Evolutionary conservation across 805 yeast genomes (phyloP).

Genomic region (Candida montana): DNA sequence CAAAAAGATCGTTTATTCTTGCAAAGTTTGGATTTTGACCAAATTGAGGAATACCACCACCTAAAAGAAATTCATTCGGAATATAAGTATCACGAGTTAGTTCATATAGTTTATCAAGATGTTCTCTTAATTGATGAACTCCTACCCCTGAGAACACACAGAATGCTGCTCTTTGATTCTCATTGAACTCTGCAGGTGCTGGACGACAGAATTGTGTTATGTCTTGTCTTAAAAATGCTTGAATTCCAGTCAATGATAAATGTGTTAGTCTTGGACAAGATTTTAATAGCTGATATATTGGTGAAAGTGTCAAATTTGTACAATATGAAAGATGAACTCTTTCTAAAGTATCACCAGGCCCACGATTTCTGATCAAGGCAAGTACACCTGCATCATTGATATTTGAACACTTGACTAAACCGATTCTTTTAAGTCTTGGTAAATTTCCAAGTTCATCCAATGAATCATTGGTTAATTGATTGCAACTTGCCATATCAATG

Average conservation of each 20-base stretch:
- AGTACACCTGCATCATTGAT: conserved; percentile 81
- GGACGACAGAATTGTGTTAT: conserved; percentile 83
- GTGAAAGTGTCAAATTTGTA: conserved; percentile 68
- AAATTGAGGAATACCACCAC: neutral
- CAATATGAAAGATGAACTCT: conserved; percentile 93
- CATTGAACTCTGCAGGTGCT: conserved; percentile 89
- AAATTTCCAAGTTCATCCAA: conserved; percentile 69
- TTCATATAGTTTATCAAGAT: conserved; percentile 40
- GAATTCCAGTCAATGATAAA: conserved; percentile 85
- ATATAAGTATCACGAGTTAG: neutral
- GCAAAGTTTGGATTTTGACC: conserved; percentile 1
- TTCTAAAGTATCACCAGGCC: conserved; percentile 77
- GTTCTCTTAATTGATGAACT: conserved; percentile 67
- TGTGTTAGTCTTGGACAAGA: conserved; percentile 86
- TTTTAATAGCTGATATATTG: conserved; percentile 68
- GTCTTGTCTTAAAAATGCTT: conserved; percentile 82
- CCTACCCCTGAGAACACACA: conserved; percentile 95
- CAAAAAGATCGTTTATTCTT: conserved; percentile 1
- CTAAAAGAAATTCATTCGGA: neutral
- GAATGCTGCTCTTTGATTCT: conserved; percentile 76
- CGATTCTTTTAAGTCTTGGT: conserved; percentile 82
- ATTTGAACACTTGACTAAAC: conserved; percentile 84
- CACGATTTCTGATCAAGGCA: conserved; percentile 61
- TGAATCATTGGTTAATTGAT: conserved; percentile 80
- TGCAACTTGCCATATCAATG: conserved; percentile 92